These are phyloP conservation scores for Orbilia ellipsospora DNA, from an alignment of 2,329 filamentous ascomycete genomes.

Conservation along the genomic window DNA sequence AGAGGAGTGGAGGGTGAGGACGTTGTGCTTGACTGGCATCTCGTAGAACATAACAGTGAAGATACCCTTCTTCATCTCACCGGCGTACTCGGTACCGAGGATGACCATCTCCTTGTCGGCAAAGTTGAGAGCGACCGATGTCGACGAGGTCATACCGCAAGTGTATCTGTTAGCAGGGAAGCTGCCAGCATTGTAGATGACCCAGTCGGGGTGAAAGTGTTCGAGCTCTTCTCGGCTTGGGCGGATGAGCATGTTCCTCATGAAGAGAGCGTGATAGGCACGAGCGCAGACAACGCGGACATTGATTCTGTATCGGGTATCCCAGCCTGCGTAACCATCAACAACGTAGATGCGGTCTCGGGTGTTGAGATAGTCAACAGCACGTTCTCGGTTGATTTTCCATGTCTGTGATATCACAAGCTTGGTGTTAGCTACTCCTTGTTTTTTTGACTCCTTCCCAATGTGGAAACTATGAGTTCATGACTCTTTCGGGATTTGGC, in stretches of 20 bases:
- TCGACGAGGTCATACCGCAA: slow-evolving; percentile 97
- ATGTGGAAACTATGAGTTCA: slow-evolving; percentile 17
- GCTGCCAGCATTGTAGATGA: slow-evolving; percentile 98
- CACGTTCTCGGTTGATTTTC: slow-evolving; percentile 99
- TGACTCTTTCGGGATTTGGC: slow-evolving; percentile 11
- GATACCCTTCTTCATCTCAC: slow-evolving; percentile 97
- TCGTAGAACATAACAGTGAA: slow-evolving; percentile 99
- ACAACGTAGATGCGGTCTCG: slow-evolving; percentile 98
- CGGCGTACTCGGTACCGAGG: slow-evolving; percentile 97
- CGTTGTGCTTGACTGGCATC: slow-evolving; percentile 99
- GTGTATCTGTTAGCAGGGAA: slow-evolving; percentile 98
- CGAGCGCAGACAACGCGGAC: slow-evolving; percentile 98
- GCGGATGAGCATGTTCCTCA: slow-evolving; percentile 99
- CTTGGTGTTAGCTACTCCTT: slow-evolving; percentile 24
- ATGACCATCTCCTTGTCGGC: slow-evolving; percentile 99
- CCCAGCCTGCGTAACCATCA: slow-evolving; percentile 97
- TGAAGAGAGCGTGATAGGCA: slow-evolving; percentile 99
- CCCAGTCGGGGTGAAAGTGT: slow-evolving; percentile 98
- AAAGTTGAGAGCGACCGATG: slow-evolving; percentile 98
- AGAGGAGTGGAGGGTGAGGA: slow-evolving; percentile 96
- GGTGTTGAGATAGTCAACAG: slow-evolving; percentile 98
- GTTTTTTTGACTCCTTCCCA: slow-evolving; percentile 21
- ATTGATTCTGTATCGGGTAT: slow-evolving; percentile 96
- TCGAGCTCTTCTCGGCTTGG: slow-evolving; percentile 90
- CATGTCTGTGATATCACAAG: slow-evolving; percentile 75